Base-by-base conservation (phyloP, 2,329 filamentous ascomycete species). In the Rutstroemia sp. region DNA sequence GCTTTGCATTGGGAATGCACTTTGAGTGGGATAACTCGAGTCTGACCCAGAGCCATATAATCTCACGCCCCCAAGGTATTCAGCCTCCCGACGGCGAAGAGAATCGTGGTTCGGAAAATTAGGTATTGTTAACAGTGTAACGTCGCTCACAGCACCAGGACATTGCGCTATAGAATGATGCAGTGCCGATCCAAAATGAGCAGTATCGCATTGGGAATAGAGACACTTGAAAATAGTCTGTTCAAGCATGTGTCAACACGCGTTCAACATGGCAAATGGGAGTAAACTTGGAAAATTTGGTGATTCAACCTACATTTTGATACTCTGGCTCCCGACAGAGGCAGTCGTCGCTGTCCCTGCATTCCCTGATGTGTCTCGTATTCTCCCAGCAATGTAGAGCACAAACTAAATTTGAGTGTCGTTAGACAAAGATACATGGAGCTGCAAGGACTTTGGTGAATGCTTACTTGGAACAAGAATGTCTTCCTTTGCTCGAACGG, bases 141-240 rank as follows among this genome's bases (percentile, higher is more conserved):
- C 44, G 23, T 66, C 62, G 23, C 58, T 56, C 10, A 48, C 59
- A 23, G 58, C 51, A 17, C 54, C 60, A 42, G 63, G 61, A 56
- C 70, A 72, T 58, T 63, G 62, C 39, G 62, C 61, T 7, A 71
- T 65, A 16, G 65, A 61, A 55, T 68, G 59, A 57, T 72, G 69
- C 21, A 72, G 62, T 12, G 70, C 70, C 19, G 62, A 58, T 17
- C 65, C 67, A 52, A 70, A 71, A 41, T 69, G 64, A 46, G 61
- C 58, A 16, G 67, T 70, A 46, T 67, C 65, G 50, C 70, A 72
- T 57, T 72, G 70, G 5, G 70, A 71, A 57, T 71, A 70, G 17
- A 72, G 60, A 53, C 69, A 72, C 57, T 70, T 69, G 48, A 65
- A 69, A 38, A 71, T 64, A 12, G 64, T 66, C 69, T 71, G 50